These are phyloP conservation scores for Boletus patriciae DNA, from an alignment of 768 basidiomycete species.

Conservation along the genomic window DNA sequence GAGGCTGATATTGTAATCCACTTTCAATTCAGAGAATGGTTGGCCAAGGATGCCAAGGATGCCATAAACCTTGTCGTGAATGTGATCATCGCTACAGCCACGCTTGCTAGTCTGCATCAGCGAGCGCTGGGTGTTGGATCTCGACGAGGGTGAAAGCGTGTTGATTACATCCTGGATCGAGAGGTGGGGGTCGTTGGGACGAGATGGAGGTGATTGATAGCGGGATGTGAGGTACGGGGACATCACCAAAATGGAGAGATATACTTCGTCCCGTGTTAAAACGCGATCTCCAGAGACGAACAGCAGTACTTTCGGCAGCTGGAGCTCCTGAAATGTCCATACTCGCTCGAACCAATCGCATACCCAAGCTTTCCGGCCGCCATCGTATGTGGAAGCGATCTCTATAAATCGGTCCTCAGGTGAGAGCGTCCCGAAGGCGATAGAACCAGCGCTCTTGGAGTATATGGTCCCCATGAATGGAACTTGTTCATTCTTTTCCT, in stretches of 20 bases:
- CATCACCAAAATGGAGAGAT: conserved; percentile 10
- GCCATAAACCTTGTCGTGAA: conserved; percentile 10
- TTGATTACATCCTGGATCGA: conserved; percentile 11
- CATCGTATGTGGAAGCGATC: conserved; percentile 1
- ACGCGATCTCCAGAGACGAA: conserved; percentile 11
- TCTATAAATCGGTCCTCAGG: not conserved
- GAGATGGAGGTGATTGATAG: not conserved
- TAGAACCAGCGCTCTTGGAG: conserved; percentile 6
- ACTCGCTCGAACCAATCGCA: conserved; percentile 16
- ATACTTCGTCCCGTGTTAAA: conserved; percentile 4
- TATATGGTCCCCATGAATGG: conserved; percentile 9
- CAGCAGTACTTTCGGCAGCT: conserved; percentile 2
- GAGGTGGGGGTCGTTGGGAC: not conserved
- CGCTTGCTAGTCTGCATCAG: conserved; percentile 13
- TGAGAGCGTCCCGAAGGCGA: conserved; percentile 8
- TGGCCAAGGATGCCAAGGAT: conserved; percentile 7
- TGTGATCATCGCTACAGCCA: not conserved
- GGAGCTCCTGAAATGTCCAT: conserved; percentile 17
- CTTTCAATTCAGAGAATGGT: not conserved
- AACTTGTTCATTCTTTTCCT: conserved; percentile 2
- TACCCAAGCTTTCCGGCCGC: conserved; percentile 10
- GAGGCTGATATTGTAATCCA: conserved; percentile 2
- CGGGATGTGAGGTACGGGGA: conserved; percentile 10
- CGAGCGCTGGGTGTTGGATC: conserved; percentile 3
- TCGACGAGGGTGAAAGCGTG: conserved; percentile 9